Evolutionary conservation across 2,329 filamentous ascomycete species (phyloP).

Genomic region (Colletotrichum sp.): DNA sequence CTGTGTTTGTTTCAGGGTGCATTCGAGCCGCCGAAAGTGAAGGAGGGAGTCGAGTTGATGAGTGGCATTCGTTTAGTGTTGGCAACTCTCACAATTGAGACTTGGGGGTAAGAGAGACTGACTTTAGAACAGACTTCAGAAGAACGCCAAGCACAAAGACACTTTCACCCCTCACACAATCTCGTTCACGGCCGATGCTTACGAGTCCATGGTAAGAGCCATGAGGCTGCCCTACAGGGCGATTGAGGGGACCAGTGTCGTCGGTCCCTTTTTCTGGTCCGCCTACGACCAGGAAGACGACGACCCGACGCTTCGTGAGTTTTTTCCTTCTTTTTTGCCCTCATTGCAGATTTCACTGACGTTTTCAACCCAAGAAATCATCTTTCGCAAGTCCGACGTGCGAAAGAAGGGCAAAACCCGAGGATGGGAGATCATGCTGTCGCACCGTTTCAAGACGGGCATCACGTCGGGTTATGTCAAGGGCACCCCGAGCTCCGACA

Average conservation of each 20-base stretch:
- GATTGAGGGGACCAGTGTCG: constrained; percentile 63
- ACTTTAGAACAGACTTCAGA: constrained; percentile 54
- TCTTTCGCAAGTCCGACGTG: constrained; percentile 71
- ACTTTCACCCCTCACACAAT: constrained; percentile 63
- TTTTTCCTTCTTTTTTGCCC: not conserved
- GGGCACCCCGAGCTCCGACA: constrained; percentile 62
- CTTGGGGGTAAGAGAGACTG: not conserved
- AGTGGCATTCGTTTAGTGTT: constrained; percentile 62
- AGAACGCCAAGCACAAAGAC: constrained; percentile 59
- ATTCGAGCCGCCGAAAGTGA: constrained; percentile 52
- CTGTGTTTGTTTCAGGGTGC: constrained; percentile 47
- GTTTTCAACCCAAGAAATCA: constrained; percentile 51
- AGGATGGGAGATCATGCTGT: constrained; percentile 69
- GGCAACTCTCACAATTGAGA: constrained; percentile 29
- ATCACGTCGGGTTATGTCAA: constrained; percentile 68
- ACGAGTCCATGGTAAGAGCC: constrained; percentile 60
- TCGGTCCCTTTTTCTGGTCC: constrained; percentile 69
- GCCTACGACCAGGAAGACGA: constrained; percentile 61
- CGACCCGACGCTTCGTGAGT: constrained; percentile 61
- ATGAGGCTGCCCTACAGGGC: constrained; percentile 60
- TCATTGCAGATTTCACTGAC: not conserved
- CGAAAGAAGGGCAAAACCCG: constrained; percentile 68
- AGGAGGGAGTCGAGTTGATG: constrained; percentile 47
- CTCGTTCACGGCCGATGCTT: constrained; percentile 54
- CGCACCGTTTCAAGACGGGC: constrained; percentile 57